These are phyloP conservation scores for Cyclotella baltica DNA, from an alignment of 108 stramenopile genomes.

Conservation along the genomic window DNA sequence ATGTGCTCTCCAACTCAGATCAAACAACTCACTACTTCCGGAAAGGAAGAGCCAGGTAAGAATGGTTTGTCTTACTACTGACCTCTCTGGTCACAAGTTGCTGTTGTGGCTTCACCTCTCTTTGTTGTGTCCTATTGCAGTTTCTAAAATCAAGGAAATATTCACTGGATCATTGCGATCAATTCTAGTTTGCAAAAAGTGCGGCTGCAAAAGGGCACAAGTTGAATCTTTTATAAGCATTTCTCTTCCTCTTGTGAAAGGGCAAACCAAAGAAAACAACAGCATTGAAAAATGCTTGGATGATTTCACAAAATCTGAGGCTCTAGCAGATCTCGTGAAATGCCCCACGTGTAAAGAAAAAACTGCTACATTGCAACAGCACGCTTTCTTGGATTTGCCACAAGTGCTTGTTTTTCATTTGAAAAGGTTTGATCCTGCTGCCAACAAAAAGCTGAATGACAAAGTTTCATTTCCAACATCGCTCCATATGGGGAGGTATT, in stretches of 20 bases:
- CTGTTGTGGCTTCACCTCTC: neutral
- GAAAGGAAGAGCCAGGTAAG: neutral
- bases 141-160: constrained; percentile 64
- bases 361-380: constrained; percentile 70
- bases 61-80: neutral
- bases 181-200: constrained; percentile 73
- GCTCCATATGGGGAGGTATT: constrained; percentile 75
- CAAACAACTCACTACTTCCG: neutral
- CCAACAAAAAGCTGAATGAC: constrained; percentile 76
- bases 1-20: constrained; percentile 1
- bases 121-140: neutral
- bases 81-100: neutral
- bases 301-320: constrained; percentile 69
- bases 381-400: constrained; percentile 77
- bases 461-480: constrained; percentile 78
- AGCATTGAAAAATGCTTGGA: constrained; percentile 64
- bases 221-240: constrained; percentile 78
- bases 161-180: constrained; percentile 83
- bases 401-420: constrained; percentile 81
- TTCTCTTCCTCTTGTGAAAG: constrained; percentile 71
- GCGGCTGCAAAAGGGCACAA: constrained; percentile 71
- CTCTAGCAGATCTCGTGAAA: constrained; percentile 62
- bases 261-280: constrained; percentile 70
- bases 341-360: constrained; percentile 72
- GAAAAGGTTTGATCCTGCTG: constrained; percentile 81